Conservation (phyloP, 495 filamentous ascomycete species). For the Durotheca rogersii region DNA sequence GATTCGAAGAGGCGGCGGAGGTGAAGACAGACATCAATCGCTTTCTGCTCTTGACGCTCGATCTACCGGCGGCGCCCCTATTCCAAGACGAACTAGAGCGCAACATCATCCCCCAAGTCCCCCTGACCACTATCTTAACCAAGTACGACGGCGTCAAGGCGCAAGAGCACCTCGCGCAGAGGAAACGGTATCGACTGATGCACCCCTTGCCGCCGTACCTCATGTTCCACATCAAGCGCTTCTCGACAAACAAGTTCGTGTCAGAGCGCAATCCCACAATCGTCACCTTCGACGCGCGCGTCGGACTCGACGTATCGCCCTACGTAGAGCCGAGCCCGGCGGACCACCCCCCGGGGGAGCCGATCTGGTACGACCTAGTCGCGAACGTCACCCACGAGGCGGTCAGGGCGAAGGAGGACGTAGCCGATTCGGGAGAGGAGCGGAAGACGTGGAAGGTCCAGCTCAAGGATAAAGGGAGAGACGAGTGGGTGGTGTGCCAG, state of each 20-base stretch:
- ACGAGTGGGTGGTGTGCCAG: conserved; percentile 91
- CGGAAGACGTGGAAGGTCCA: conserved; percentile 79
- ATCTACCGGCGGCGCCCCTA: conserved; percentile 89
- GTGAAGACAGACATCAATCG: conserved; percentile 73
- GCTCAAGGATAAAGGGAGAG: conserved; percentile 59
- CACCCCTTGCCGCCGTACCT: conserved; percentile 92
- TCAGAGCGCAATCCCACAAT: conserved; percentile 96
- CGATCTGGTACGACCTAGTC: conserved; percentile 93
- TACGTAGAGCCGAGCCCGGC: conserved; percentile 64
- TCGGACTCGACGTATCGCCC: conserved; percentile 77
- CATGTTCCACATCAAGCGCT: conserved; percentile 95
- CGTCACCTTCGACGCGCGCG: conserved; percentile 82
- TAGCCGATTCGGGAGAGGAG: conserved; percentile 78
- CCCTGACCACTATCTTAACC: conserved; percentile 79
- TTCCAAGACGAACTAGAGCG: conserved; percentile 89
- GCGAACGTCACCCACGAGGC: conserved; percentile 95
- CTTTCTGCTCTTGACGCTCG: conserved; percentile 88
- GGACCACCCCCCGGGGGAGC: conserved; percentile 67
- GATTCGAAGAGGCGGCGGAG: conserved; percentile 86
- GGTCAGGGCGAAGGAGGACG: conserved; percentile 70
- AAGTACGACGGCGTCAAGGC: conserved; percentile 92
- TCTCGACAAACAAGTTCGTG: conserved; percentile 94
- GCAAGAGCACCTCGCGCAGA: conserved; percentile 83
- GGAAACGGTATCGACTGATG: conserved; percentile 84
- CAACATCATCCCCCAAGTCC: conserved; percentile 96